Conservation (phyloP, 257 asterid species). For the Forsythia suspensa region DNA sequence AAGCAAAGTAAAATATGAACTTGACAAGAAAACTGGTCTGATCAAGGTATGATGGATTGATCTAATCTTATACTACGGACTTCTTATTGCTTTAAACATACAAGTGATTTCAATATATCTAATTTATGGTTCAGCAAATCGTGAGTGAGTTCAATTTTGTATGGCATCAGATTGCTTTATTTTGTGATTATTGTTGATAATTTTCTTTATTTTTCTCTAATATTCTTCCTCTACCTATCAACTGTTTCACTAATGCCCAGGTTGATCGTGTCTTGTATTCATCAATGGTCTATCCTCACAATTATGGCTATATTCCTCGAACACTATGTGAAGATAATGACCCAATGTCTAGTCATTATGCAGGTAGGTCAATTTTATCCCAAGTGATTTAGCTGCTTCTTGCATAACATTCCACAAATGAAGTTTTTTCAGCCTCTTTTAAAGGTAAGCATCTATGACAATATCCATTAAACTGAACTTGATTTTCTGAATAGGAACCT, state of each 20-base stretch:
- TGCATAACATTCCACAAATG: background rate
- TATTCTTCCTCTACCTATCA: background rate
- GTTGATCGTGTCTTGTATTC: slow-evolving; percentile 66
- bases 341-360: slow-evolving; percentile 61
- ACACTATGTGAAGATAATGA: slow-evolving; percentile 67
- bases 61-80: background rate
- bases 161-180: too few relatives aligned
- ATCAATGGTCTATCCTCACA: slow-evolving; percentile 67
- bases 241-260: slow-evolving; percentile 21
- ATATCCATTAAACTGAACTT: background rate
- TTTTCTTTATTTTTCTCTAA: too few relatives aligned
- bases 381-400: background rate
- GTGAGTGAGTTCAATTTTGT: too few relatives aligned
- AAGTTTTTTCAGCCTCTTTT: too few relatives aligned
- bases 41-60: slow-evolving; percentile 44
- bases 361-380: slow-evolving; percentile 35
- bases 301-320: slow-evolving; percentile 65
- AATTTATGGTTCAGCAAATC: too few relatives aligned
- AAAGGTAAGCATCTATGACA: too few relatives aligned
- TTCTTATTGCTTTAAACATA: too few relatives aligned
- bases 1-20: slow-evolving; percentile 63
- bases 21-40: slow-evolving; percentile 65
- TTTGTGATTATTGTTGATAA: too few relatives aligned
- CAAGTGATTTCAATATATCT: too few relatives aligned
- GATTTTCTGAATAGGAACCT: slow-evolving; percentile 40